phyloP scores from a whole-genome alignment of 208 protist genomes.

The Wallacemonas collosoma region DNA sequence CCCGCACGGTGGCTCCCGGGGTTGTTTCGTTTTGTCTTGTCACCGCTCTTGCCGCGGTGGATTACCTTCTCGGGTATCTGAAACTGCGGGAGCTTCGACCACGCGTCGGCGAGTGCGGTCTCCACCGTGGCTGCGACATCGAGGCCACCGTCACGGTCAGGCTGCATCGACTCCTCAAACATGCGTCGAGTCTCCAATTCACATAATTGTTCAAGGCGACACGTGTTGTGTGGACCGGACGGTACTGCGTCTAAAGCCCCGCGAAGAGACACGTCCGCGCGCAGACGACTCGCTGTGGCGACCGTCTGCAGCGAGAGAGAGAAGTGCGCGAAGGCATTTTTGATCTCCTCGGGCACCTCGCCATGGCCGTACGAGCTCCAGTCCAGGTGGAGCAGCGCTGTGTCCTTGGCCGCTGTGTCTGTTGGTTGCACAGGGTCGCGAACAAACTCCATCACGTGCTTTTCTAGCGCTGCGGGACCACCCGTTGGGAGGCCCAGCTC shows the following conservation, averaged over 20 bases:
- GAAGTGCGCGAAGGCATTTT: conserved; percentile 52
- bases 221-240: background rate
- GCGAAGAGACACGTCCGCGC: conserved; percentile 3
- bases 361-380: conserved; percentile 16
- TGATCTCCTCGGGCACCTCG: conserved; percentile 25
- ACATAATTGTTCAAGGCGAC: conserved; percentile 4
- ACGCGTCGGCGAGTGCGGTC: background rate
- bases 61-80: conserved; percentile 2
- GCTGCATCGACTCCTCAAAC: conserved; percentile 11
- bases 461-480: conserved; percentile 53
- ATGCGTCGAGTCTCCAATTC: background rate
- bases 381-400: conserved; percentile 1
- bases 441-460: conserved; percentile 65
- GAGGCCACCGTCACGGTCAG: background rate
- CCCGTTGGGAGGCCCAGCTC: conserved; percentile 60
- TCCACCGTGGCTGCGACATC: conserved; percentile 1
- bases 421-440: conserved; percentile 42
- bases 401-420: background rate
- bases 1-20: background rate
- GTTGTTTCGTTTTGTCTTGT: background rate
- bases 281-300: conserved; percentile 18
- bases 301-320: conserved; percentile 25
- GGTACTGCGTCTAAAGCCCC: conserved; percentile 1
- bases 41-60: background rate
- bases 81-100: background rate